Evolutionary conservation across 768 basidiomycete genomes (phyloP).

Genomic region (Wakefieldia striispora): DNA sequence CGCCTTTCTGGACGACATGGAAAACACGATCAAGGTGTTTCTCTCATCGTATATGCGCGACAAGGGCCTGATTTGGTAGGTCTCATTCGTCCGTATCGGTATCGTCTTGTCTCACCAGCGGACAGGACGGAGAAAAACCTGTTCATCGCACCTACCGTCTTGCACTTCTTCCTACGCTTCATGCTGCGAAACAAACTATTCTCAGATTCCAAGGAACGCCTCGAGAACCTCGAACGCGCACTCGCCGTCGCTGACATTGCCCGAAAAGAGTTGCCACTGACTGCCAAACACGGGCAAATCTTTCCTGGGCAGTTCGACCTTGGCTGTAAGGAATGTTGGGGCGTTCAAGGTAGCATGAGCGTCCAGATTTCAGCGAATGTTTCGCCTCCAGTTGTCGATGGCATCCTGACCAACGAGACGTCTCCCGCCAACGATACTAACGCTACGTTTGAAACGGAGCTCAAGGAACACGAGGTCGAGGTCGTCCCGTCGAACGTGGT

Average conservation of each 20-base stretch:
- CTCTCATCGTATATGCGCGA: conserved; percentile 65
- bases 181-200: conserved; percentile 43
- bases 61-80: conserved; percentile 65
- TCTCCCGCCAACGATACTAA: neutral
- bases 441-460: conserved; percentile 36
- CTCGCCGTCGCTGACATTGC: conserved; percentile 41
- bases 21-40: conserved; percentile 58
- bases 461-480: conserved; percentile 35
- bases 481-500: conserved; percentile 21
- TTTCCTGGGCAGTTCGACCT: conserved; percentile 45
- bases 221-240: conserved; percentile 40
- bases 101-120: conserved; percentile 5
- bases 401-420: neutral
- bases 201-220: conserved; percentile 25
- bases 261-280: conserved; percentile 40
- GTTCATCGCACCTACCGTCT: conserved; percentile 39
- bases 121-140: conserved; percentile 44
- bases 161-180: conserved; percentile 46
- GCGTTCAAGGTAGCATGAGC: conserved; percentile 35
- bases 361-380: conserved; percentile 16
- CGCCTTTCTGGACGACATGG: conserved; percentile 62
- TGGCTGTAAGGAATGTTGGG: conserved; percentile 53
- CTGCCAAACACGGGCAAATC: conserved; percentile 35
- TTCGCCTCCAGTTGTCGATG: neutral
- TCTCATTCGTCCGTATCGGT: neutral